phyloP scores from a whole-genome alignment of 768 basidiomycete genomes.

The Porphyrellus cyaneotinctus region DNA sequence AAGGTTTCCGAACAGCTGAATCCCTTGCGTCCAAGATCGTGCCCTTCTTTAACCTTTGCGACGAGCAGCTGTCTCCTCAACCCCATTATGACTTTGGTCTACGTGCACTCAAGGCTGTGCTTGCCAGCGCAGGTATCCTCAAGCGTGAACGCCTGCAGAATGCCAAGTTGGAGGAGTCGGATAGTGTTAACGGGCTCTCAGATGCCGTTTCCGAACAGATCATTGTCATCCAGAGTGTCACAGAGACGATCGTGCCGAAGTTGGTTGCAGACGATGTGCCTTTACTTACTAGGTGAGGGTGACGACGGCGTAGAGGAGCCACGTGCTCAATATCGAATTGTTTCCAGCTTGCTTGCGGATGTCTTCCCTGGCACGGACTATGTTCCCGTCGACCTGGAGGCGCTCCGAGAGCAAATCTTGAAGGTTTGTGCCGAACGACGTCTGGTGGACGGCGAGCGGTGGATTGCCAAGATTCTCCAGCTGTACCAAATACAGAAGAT shows the following conservation, averaged over 20 bases:
- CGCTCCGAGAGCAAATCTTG: conserved; percentile 78
- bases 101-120: conserved; percentile 93
- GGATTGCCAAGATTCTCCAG: conserved; percentile 95
- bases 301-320: not conserved
- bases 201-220: conserved; percentile 85
- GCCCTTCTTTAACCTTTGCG: conserved; percentile 98
- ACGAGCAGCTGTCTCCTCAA: conserved; percentile 94
- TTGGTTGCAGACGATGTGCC: conserved; percentile 96
- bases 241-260: conserved; percentile 98
- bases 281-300: conserved; percentile 76
- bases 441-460: conserved; percentile 80
- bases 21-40: conserved; percentile 97
- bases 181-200: conserved; percentile 53
- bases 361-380: conserved; percentile 97
- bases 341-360: conserved; percentile 77
- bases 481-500: conserved; percentile 99
- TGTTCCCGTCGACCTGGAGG: conserved; percentile 80
- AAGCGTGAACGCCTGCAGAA: conserved; percentile 82
- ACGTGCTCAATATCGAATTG: not conserved
- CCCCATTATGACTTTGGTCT: conserved; percentile 99
- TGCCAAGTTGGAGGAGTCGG: conserved; percentile 37
- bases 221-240: conserved; percentile 96
- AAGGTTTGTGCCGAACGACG: conserved; percentile 85
- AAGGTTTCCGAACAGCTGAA: conserved; percentile 98
- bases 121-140: conserved; percentile 95